Evolutionary conservation across 768 basidiomycete species (phyloP), one percentile per base, ranked within the genome.

Genomic region (Leccinum subgranulosum): DNA sequence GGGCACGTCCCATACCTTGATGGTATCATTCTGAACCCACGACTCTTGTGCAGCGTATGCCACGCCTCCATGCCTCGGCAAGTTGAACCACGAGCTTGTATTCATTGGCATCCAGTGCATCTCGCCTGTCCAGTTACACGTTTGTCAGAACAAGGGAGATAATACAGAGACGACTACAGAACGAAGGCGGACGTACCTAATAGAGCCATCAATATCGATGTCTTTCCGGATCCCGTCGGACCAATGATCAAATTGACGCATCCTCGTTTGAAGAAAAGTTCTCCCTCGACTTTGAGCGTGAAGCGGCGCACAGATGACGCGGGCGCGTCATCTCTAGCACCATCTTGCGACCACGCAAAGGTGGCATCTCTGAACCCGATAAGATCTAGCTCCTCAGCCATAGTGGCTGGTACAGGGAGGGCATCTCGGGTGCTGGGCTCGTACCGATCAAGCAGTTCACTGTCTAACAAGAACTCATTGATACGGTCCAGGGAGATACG

Each of bases 21-120:
- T 55, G 49, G 54, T 55, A 10, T 55, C 54, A n/a, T 52, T 55
- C 25, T 55, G 54, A 28, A 55, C 34, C 54, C 54, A 55, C 3
- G 54, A 55, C 3, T 55, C 34, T 14, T 55, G 49, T 21, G 49
- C 54, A 52, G 54, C 34, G 15, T 51, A 51, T 14, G 54, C 54
- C 19, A 55, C 48, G 9, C 54, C 54, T 9, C 49, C n/a, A n/a
- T 51, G 17, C 33, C 48, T 51, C 11, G 54, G 48, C 23, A 55
- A 6, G 48, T 55, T 55, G 47, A 55, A 55, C 54, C 48, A 55
- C 19, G 54, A 34, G 2, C n/a, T 15, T 5, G 54, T 8, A 23
- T 25, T 8, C 6, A 17, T 27, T 4, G 54, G n/a, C 5, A 54
- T 17, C 54, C 54, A 55, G 27, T 55, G 54, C 54, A 55, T 55